Evolutionary conservation across 768 basidiomycete species (phyloP).

Genomic region (Gymnopilus junonius): DNA sequence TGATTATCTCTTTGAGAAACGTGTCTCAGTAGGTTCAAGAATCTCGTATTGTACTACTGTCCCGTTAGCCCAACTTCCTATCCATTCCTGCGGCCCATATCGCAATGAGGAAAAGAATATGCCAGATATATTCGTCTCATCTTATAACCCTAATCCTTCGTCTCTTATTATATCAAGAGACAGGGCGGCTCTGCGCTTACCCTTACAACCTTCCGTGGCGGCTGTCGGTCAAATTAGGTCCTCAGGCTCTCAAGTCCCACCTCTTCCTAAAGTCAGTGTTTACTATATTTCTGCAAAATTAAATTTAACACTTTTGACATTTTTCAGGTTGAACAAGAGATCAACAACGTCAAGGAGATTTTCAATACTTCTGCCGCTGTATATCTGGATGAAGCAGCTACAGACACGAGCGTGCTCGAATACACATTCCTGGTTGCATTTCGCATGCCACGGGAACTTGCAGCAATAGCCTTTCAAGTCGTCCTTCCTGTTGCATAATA

Average conservation of each 20-base stretch:
- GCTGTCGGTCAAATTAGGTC: not conserved
- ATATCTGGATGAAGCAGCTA: not conserved
- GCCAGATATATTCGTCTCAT: not conserved
- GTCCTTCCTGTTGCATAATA: not conserved
- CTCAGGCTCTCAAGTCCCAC: not conserved
- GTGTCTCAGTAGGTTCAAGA: not conserved
- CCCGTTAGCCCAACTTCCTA: not conserved
- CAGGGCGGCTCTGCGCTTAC: not conserved
- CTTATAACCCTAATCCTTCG: not conserved
- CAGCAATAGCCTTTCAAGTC: not conserved
- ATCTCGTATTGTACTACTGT: not conserved
- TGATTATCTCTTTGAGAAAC: not conserved
- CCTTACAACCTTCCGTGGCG: not conserved
- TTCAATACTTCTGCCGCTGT: not conserved
- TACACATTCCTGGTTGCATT: not conserved
- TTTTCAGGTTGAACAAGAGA: not conserved
- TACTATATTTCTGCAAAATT: not conserved
- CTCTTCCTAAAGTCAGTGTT: not conserved
- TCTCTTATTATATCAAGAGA: not conserved
- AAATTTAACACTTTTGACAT: not conserved
- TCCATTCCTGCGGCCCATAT: not conserved
- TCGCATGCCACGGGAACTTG: not conserved
- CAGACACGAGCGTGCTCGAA: not conserved
- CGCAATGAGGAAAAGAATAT: not conserved
- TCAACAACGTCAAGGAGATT: not conserved